Evolutionary conservation across 768 basidiomycete species (phyloP), one percentile per base, ranked within the genome.

Genomic region (Favolaschia claudopus): DNA sequence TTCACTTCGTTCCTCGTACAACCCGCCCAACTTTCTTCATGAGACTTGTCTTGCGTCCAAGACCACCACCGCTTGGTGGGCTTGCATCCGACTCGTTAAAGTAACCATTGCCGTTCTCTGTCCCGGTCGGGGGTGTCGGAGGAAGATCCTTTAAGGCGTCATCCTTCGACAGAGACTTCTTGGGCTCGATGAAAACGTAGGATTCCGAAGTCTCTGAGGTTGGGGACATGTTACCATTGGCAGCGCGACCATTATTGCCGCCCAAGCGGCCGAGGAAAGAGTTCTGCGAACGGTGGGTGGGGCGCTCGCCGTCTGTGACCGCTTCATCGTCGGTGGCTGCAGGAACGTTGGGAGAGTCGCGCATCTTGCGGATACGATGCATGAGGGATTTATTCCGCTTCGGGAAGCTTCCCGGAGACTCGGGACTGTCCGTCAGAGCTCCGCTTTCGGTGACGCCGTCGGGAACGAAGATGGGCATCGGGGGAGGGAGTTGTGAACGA

Each of bases 331-430:
- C 72, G 28, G 70, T 70, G n/a, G 91, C 82, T 15, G n/a, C n/a
- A n/a, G 92, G 92, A 1, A 93, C 87, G 61, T 93, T 94, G 10
- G 92, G 92, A 9, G 88, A 77, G 67, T 94, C 92, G 32, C 92
- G 87, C 91, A 94, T 93, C 74, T 87, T 91, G 57, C 91, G 87
- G 70, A 95, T 91, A 53, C 93, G 89, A 42, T 94, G 89, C 85
- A 95, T 94, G 62, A 95, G 77, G 14, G 91, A 93, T 74, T 87
- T 93, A 64, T 85, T 85, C 27, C 93, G 89, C 71, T 89, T 90
- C 9, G 89, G 85, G 33, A 77, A 75, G 31, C 54, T 55, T 17
- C 74, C 78, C n/a, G 80, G 77, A 17, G 80, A 76, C 22, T 71
- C 67, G 22, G 77, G 70, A 20, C 82, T 80, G 7, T 84, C 79